phyloP scores from a whole-genome alignment of 176 grass and related monocot species.

The Musa acuminata region DNA sequence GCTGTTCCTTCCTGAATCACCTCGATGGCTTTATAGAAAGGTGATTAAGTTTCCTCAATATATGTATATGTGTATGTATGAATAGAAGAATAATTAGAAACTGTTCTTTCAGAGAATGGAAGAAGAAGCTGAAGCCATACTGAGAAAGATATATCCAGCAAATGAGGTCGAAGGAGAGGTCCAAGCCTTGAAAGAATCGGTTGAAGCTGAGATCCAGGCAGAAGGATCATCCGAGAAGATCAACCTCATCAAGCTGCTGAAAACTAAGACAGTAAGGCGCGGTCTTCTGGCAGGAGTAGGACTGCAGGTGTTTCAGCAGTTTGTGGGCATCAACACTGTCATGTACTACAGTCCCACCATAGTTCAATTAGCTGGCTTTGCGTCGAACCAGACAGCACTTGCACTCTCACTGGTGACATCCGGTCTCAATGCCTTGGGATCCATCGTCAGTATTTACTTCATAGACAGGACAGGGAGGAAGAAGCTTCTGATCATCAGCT shows the following conservation, averaged over 20 bases:
- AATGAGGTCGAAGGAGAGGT: conserved; percentile 53
- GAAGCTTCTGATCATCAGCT: conserved; percentile 60
- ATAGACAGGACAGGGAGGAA: conserved; percentile 60
- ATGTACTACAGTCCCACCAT: conserved; percentile 95
- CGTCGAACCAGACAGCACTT: conserved; percentile 70
- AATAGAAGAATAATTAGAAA: no score
- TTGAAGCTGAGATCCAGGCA: conserved; percentile 45
- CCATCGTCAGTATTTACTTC: conserved; percentile 84
- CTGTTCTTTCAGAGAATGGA: conserved; percentile 20
- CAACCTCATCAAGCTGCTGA: conserved; percentile 29
- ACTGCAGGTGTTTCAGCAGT: conserved; percentile 72
- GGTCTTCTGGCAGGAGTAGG: conserved; percentile 61
- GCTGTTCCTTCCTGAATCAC: conserved; percentile 67
- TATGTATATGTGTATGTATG: no score
- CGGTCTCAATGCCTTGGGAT: conserved; percentile 74
- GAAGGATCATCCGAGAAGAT: conserved; percentile 33
- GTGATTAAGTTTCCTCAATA: neutral
- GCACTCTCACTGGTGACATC: conserved; percentile 65
- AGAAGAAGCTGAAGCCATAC: conserved; percentile 53
- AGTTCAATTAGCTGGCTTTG: conserved; percentile 73
- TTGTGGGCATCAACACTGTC: conserved; percentile 90
- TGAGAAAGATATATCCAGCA: conserved; percentile 45
- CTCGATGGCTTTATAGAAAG: conserved; percentile 75
- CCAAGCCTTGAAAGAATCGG: conserved; percentile 52
- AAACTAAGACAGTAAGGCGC: conserved; percentile 36